A percentile compares a stretch with the other conserved stretches of the same genome.
phyloP scores from a whole-genome alignment of 116 monocot genomes.

The Posidonia oceanica region DNA sequence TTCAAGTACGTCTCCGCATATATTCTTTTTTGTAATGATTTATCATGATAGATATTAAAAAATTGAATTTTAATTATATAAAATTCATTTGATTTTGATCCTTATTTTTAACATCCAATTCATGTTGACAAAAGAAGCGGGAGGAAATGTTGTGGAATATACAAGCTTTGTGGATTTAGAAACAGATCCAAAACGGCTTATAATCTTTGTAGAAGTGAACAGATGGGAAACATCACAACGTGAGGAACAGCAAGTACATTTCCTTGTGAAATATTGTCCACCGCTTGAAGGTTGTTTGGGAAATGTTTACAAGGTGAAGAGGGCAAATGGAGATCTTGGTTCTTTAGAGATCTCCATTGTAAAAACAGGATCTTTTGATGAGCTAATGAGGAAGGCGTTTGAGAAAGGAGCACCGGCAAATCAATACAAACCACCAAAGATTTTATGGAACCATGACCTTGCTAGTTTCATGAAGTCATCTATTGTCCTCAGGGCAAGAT shows the following conservation, averaged over 20 bases:
- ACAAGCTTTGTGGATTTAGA: slow-evolving; percentile 8
- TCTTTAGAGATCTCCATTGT: slow-evolving; percentile 17
- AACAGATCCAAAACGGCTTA: neutral
- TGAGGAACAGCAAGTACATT: neutral
- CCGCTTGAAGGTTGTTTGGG: slow-evolving; percentile 10
- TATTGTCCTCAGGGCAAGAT: slow-evolving; percentile 1
- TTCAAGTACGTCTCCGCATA: too few relatives aligned
- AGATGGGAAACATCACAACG: neutral
- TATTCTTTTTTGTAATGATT: too few relatives aligned
- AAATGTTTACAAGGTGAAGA: slow-evolving; percentile 17
- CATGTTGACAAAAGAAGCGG: neutral
- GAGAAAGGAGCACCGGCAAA: slow-evolving; percentile 21
- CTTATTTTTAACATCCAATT: too few relatives aligned
- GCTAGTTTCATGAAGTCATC: slow-evolving; percentile 5
- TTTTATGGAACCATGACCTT: slow-evolving; percentile 3
- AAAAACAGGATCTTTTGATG: slow-evolving; percentile 21
- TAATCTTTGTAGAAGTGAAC: slow-evolving; percentile 13
- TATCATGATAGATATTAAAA: too few relatives aligned
- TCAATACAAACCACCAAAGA: slow-evolving; percentile 36
- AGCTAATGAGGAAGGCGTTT: slow-evolving; percentile 11
- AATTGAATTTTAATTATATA: too few relatives aligned
- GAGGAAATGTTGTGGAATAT: slow-evolving; percentile 4
- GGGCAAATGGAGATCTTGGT: slow-evolving; percentile 16
- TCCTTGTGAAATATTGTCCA: slow-evolving; percentile 1
- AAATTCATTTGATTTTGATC: too few relatives aligned